A percentile compares a stretch with the other conserved stretches of the same genome.
phyloP scores from a whole-genome alignment of 2,329 filamentous ascomycete species.

The Aspergillus pseudonomiae region DNA sequence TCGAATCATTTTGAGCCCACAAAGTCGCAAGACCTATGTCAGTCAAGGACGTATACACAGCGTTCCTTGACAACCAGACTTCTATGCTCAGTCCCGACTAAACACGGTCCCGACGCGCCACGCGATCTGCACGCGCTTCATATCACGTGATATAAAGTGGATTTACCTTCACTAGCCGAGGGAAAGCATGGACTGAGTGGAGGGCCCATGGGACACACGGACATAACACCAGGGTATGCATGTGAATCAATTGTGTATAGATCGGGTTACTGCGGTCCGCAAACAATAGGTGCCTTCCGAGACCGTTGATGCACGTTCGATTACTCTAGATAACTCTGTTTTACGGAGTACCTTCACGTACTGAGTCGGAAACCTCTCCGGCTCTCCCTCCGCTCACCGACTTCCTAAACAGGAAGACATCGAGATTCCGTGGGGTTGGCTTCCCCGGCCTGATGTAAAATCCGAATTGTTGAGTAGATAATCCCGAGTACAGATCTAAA shows the following conservation, averaged over 20 bases:
- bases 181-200: background rate
- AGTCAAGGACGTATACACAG: background rate
- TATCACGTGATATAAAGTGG: slow-evolving; percentile 16
- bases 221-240: background rate
- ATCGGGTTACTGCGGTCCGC: background rate
- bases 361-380: slow-evolving; percentile 19
- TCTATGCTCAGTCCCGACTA: background rate
- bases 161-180: slow-evolving; percentile 8
- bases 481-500: slow-evolving; percentile 3
- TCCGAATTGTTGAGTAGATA: slow-evolving; percentile 6
- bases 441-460: slow-evolving; percentile 21
- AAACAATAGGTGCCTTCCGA: background rate
- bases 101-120: slow-evolving; percentile 28
- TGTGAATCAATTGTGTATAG: background rate
- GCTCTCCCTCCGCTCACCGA: slow-evolving; percentile 33
- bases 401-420: slow-evolving; percentile 33
- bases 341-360: background rate
- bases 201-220: background rate
- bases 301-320: background rate
- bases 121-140: slow-evolving; percentile 13
- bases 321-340: background rate
- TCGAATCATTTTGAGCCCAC: slow-evolving; percentile 43
- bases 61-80: background rate
- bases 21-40: background rate
- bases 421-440: slow-evolving; percentile 20